Base-by-base conservation (phyloP, 345 rosid genomes). In the Erucastrum elatum region DNA sequence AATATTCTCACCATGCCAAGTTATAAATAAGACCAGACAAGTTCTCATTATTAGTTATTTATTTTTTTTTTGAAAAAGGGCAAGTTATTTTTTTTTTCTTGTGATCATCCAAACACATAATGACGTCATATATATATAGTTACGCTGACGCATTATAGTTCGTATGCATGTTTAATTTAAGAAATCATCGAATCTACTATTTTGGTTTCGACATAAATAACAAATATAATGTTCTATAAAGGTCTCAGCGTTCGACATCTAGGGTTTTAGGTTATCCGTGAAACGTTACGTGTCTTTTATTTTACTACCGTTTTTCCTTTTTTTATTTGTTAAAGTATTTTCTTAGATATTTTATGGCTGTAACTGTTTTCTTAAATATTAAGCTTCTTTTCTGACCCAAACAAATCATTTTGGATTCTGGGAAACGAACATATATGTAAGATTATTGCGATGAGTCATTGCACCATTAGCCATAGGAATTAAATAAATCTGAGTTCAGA, bases 191-290 rank as follows among this genome's bases (percentile, higher is more conserved):
- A 58, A 41, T 67, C 61, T 58, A 39, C 25, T 41, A 17, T 68
- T 37, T 59, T 68, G 49, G 68, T 21, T 21, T 21, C 66, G 25
- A 67, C 49, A 29, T 13, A 56, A 29, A 16, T 13, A 67, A 58
- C 21, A 75, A 37, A 66, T 12, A 56, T 66, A 15, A 10, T 75
- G 66, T 56, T 66, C 9, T 1, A 0, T 55, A 71, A 66, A 21
- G 17, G 49, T 17, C 31, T 34, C 61, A 74, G 53, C 8, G 35
- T 51, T 64, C 71, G 77, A 74, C 73, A 75, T 27, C 67, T 67
- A 67, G 9, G 51, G 25, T 68, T 31, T 41, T 59, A 17, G 21
- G 15, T 27, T n/a, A 5, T 37, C 46, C 61, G 61, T 59, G 60
- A 39, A 75, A 4, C 27, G 8, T 41, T 68, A 68, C 34, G 74